phyloP scores from a whole-genome alignment of 176 grass and related monocot species.

The Oryza meyeriana region DNA sequence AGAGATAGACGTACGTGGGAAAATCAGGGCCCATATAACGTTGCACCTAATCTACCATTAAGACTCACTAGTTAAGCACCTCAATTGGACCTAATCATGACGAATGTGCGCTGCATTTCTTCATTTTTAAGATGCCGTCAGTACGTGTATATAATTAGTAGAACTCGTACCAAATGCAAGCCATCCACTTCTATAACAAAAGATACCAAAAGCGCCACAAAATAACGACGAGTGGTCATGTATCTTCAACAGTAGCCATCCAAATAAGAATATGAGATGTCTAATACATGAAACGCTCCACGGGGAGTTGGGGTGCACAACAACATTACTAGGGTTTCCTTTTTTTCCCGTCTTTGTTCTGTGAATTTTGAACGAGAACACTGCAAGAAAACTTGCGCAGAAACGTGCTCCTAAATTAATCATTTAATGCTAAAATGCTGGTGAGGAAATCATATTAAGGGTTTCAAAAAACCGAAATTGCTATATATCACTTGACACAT shows the following conservation, averaged over 20 bases:
- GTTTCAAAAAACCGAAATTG: no score
- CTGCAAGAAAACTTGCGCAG: not conserved
- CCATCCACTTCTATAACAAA: not conserved
- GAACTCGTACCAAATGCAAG: not conserved
- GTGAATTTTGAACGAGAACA: no score
- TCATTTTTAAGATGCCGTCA: conserved; percentile 9
- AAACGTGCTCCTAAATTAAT: not conserved
- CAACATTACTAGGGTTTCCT: no score
- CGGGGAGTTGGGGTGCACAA: no score
- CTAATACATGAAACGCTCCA: not conserved
- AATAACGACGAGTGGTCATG: not conserved
- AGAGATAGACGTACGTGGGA: not conserved
- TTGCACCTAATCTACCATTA: conserved; percentile 28
- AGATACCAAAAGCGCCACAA: not conserved
- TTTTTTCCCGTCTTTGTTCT: no score
- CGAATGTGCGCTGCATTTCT: conserved; percentile 16
- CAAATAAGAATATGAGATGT: not conserved
- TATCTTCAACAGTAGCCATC: not conserved
- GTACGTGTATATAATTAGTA: not conserved
- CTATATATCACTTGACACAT: no score
- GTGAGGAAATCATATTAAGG: no score
- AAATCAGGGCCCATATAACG: not conserved
- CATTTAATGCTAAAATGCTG: not conserved
- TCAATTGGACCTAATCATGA: conserved; percentile 29
- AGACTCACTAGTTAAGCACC: not conserved